A percentile compares a stretch with the other conserved stretches of the same genome.
phyloP scores from a whole-genome alignment of 1,139 yeast genomes.

The Ogataea hybrid region DNA sequence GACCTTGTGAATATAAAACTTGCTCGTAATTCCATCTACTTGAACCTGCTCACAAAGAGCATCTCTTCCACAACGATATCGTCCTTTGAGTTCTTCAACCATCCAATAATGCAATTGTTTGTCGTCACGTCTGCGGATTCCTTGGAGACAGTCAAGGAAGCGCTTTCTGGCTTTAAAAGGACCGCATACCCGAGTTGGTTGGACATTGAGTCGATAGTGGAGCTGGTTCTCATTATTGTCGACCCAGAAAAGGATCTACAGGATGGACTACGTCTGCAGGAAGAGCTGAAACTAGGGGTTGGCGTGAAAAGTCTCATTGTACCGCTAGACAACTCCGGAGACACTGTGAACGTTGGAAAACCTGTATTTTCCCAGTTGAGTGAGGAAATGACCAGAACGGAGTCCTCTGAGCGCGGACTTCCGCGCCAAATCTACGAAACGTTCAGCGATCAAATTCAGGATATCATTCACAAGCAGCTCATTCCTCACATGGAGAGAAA shows the following conservation, averaged over 20 bases:
- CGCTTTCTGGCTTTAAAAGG: conserved; percentile 45
- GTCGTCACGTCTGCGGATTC: too few relatives aligned
- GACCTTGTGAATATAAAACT: too few relatives aligned
- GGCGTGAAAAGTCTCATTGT: conserved; percentile 24
- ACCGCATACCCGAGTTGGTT: conserved; percentile 54
- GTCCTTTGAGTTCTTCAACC: too few relatives aligned
- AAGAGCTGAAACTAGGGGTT: conserved; percentile 24
- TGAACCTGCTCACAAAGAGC: too few relatives aligned
- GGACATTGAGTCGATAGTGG: conserved; percentile 55
- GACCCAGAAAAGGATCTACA: conserved; percentile 34
- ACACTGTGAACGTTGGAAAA: conserved; percentile 30
- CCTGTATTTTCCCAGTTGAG: conserved; percentile 49
- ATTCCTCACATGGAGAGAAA: too few relatives aligned
- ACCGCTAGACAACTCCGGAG: conserved; percentile 16
- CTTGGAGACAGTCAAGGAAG: too few relatives aligned
- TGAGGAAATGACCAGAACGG: conserved; percentile 41
- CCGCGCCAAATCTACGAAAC: too few relatives aligned
- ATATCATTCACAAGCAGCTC: too few relatives aligned
- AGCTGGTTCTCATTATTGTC: conserved; percentile 42
- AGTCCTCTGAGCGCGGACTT: conserved; percentile 17
- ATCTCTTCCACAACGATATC: too few relatives aligned
- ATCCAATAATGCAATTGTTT: too few relatives aligned
- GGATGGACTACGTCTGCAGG: conserved; percentile 38
- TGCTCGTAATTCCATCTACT: too few relatives aligned
- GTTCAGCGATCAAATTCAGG: too few relatives aligned